Evolutionary conservation across 306 rosid species (phyloP), one percentile per base, ranked within the genome.

Genomic region (Cucurbita argyrosperma): DNA sequence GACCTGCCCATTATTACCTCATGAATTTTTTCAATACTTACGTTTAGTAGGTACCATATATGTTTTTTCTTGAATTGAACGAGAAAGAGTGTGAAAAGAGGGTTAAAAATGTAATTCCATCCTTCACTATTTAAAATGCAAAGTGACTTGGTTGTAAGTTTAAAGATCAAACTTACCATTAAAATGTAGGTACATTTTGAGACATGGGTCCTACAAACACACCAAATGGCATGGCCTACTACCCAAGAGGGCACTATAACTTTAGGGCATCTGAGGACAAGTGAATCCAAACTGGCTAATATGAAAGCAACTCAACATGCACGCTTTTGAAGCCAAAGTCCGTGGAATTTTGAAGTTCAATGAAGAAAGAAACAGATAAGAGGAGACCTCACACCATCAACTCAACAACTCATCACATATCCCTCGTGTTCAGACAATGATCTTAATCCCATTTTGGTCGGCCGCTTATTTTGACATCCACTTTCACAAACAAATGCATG

Each of bases 231-330:
- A 85, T 51, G 49, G 56, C 61, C 37, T 76, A 70, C 64, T 80
- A 21, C 74, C 83, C 21, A 76, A 84, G 45, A 80, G 87, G 80
- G 74, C 71, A 76, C 69, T 39, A 63, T 6, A 9, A 43, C 13
- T 16, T 52, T 6, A 57, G 40, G 10, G 64, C 42, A 58, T 11
- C 69, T 80, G 19, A 8, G 79, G 79, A 81, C 83, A 71, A 85
- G 80, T 85, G 86, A 90, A 84, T 88, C 92, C 90, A 88, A 82
- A 65, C 82, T 85, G 80, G 83, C 79, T 77, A 82, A 76, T 82
- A 76, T 87, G 88, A 90, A 88, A 88, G 89, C 83, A 87, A 84
- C 97, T 87, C 84, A 79, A 84, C 89, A 77, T 85, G 84, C 92
- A 88, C 95, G 88, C 84, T 85, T 64, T 64, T 8, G 30, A 64